Conservation (phyloP, 139 green algal genomes). For the Chlorella sp. region DNA sequence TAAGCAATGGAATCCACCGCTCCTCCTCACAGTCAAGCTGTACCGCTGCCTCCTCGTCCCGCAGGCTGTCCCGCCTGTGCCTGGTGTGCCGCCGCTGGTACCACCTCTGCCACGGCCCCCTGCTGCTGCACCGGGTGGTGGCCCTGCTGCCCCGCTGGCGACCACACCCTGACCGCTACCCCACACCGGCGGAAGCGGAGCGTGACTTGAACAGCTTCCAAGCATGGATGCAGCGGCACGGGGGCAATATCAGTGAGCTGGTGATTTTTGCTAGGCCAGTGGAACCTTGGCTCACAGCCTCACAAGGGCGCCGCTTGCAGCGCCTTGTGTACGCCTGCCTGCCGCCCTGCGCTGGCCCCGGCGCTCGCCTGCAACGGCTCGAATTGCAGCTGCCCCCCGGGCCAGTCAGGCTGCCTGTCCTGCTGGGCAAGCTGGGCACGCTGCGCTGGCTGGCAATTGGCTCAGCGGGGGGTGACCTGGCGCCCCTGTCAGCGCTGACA, state of each 20-base stretch:
- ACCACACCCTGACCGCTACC: too few species aligned
- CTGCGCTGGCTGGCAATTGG: neutral
- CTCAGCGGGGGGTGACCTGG: neutral
- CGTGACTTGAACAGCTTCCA: neutral
- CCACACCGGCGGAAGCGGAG: neutral
- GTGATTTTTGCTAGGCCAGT: neutral
- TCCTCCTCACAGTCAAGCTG: too few species aligned
- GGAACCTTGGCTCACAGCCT: neutral
- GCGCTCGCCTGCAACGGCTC: neutral
- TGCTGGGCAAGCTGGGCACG: neutral
- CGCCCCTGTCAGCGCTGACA: neutral
- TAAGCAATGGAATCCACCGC: too few species aligned
- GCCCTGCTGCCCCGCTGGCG: neutral
- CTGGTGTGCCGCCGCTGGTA: neutral
- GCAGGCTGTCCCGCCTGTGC: neutral
- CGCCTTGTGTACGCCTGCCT: neutral
- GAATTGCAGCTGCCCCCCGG: neutral
- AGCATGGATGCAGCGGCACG: neutral
- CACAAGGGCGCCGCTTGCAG: neutral
- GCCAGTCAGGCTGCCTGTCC: neutral
- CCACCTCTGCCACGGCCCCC: neutral
- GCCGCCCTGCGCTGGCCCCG: neutral
- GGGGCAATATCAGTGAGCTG: neutral
- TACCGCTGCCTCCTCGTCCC: too few species aligned
- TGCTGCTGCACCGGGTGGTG: neutral